Evolutionary conservation across 2,329 filamentous ascomycete species (phyloP).

Genomic region (Grosmannia serpens): DNA sequence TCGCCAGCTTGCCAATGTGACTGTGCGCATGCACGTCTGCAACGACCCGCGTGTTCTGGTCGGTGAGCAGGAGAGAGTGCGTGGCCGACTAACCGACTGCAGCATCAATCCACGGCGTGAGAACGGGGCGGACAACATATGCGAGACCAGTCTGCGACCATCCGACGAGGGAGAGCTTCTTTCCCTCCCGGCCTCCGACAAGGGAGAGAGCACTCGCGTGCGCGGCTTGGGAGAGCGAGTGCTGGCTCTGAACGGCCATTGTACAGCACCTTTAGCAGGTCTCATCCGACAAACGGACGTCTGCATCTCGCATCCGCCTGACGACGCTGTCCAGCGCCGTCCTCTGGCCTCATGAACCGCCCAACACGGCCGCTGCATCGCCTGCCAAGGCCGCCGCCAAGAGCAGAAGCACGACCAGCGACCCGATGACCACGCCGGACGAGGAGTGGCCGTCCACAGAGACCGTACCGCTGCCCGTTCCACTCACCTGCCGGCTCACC

Average conservation of each 20-base stretch:
- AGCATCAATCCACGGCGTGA: no score
- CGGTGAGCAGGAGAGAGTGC: no score
- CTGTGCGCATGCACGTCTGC: background rate
- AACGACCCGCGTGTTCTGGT: background rate
- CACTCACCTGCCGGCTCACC: conserved; percentile 26
- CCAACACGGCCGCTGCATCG: conserved; percentile 2
- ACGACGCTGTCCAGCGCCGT: background rate
- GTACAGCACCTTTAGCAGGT: no score
- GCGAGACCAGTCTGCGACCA: no score
- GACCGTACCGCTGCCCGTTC: background rate
- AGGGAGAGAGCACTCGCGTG: no score
- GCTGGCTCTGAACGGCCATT: no score
- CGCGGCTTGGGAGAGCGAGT: no score
- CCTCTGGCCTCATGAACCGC: background rate
- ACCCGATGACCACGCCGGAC: background rate
- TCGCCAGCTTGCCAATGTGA: background rate
- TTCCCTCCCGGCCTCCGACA: no score
- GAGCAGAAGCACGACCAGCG: conserved; percentile 6
- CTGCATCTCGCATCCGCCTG: background rate
- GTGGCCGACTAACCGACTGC: no score
- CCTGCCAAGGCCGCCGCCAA: conserved; percentile 1
- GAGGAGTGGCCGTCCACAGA: background rate
- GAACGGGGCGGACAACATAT: no score
- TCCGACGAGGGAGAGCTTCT: no score
- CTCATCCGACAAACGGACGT: no score